phyloP scores from a whole-genome alignment of 805 yeast genomes.

The Kluyveromyces aestuarii region DNA sequence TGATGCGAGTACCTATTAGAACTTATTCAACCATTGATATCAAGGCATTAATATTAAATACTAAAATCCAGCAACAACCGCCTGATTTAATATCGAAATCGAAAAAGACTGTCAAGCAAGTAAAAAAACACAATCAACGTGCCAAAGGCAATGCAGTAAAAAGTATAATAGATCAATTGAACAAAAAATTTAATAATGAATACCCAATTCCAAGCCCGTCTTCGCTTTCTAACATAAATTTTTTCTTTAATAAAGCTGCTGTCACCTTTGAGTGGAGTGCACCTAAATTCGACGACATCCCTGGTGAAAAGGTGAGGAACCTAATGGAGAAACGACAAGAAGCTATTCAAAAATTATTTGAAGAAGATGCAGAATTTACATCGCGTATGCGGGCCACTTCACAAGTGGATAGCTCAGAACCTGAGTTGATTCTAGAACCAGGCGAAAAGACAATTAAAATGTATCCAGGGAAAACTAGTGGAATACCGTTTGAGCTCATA shows the following conservation, averaged over 20 bases:
- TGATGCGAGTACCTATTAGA: neutral
- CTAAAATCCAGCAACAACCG: neutral
- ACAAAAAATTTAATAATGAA: slow-evolving; percentile 9
- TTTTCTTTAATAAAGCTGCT: slow-evolving; percentile 39
- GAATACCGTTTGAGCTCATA: slow-evolving; percentile 22
- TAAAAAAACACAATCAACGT: neutral
- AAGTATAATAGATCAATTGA: slow-evolving; percentile 2
- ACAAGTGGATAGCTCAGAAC: slow-evolving; percentile 6
- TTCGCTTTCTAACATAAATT: slow-evolving; percentile 22
- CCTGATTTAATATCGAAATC: neutral
- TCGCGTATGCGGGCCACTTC: slow-evolving; percentile 1
- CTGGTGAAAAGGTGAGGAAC: slow-evolving; percentile 26
- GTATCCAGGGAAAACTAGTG: slow-evolving; percentile 17
- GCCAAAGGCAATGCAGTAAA: neutral
- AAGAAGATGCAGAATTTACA: slow-evolving; percentile 1
- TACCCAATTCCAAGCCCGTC: slow-evolving; percentile 14
- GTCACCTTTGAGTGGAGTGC: slow-evolving; percentile 54
- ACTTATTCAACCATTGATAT: neutral
- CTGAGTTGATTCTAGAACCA: slow-evolving; percentile 5
- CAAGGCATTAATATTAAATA: neutral
- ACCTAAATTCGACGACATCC: slow-evolving; percentile 44
- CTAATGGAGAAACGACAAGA: slow-evolving; percentile 7
- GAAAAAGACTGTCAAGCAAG: neutral
- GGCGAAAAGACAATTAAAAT: slow-evolving; percentile 21
- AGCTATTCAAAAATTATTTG: slow-evolving; percentile 5